Base-by-base conservation (phyloP, 495 filamentous ascomycete species). In the Bathelium albidoporum region DNA sequence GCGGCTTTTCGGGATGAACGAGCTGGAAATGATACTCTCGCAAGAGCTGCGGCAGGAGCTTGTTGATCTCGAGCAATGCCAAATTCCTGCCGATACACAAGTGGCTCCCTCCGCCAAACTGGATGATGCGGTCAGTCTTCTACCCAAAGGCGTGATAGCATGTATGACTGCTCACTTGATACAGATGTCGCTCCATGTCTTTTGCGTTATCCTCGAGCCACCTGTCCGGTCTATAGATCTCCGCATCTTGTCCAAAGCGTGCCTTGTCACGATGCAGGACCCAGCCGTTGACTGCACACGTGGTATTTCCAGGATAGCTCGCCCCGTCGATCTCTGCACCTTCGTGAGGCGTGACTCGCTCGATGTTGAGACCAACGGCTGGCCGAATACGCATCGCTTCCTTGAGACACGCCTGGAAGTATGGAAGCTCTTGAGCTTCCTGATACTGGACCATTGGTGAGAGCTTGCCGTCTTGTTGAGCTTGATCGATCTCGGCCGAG, bases 81-180 rank as follows among this genome's bases (percentile, higher is more conserved):
- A 70, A 59, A 39, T 70, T 70, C 68, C 65, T 68, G 16, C 68
- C 68, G 32, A 70, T 70, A 44, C 68, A 70, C 10, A 70, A 49
- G 53, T 70, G 68, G 52, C 41, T 59, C 1, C 68, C 65, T 14
- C 65, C 65, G 29, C 68, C 68, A 59, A 70, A 70, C 68, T 70
- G 61, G 31, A 59, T n/a, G 22, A 41, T 10, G 11, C 10, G 29
- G 18, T 60, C 52, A 58, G 60, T 28, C 9, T 18, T 63, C 28
- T 31, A 24, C 16, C 22, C 20, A 58, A 58, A 29, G 20, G 52
- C 52, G 20, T 58, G n/a, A 12, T 20, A 58, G 20, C 12, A 58
- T 58, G 20, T 24, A 9, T 58, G n/a, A 41, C 16, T 22, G 44
- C 66, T 62, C 39, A 68, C 68, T 32, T 66, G 64, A 31, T 45